phyloP scores from a whole-genome alignment of 2,329 filamentous ascomycete genomes.

The Cordyceps fumosorosea region DNA sequence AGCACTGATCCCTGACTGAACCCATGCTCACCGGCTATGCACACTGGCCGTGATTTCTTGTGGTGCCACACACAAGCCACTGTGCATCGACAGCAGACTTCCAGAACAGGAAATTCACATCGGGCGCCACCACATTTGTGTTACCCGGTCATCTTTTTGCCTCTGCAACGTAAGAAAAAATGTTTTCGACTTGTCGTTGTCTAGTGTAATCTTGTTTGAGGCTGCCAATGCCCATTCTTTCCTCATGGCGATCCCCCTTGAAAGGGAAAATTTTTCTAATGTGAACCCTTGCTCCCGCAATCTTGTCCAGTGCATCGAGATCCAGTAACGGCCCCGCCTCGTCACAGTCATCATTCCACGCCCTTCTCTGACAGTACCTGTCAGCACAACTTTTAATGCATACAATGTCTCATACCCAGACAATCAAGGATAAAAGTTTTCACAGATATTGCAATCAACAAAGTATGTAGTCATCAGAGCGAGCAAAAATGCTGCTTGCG shows the following conservation, averaged over 20 bases:
- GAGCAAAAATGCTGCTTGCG: background rate
- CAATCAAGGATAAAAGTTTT: background rate
- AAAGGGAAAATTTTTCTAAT: background rate
- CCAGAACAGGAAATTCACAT: conserved; percentile 7
- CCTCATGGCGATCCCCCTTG: background rate
- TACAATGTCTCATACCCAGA: background rate
- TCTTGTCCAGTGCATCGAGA: background rate
- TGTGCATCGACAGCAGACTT: background rate
- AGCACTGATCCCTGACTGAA: background rate
- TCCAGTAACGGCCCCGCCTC: background rate
- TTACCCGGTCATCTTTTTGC: background rate
- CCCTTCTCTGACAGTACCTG: background rate
- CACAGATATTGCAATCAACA: background rate
- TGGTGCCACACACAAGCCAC: background rate
- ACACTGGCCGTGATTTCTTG: background rate
- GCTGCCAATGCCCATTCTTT: background rate
- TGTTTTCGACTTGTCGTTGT: background rate
- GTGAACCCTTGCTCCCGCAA: background rate
- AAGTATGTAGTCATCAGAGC: background rate
- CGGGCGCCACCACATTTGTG: conserved; percentile 1
- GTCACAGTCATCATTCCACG: conserved; percentile 7
- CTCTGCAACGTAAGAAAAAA: no score
- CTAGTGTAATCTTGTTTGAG: background rate
- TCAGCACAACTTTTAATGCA: background rate
- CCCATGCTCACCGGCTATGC: background rate